Evolutionary conservation across 306 rosid genomes (phyloP).

Genomic region (Casuarina cunninghamiana): DNA sequence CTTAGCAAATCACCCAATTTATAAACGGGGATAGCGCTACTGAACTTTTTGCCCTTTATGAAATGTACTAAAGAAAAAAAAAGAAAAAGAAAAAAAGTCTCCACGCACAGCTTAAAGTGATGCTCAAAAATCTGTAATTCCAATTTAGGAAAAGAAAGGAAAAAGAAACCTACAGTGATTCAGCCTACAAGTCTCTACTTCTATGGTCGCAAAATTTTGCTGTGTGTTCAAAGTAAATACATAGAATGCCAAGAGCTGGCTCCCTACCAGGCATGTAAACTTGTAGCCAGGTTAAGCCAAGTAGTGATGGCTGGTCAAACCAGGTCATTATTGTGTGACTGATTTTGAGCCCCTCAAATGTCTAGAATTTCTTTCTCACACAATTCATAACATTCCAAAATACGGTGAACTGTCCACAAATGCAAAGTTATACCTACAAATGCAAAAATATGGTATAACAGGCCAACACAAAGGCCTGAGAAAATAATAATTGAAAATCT

Average conservation of each 20-base stretch:
- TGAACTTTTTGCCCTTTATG: neutral
- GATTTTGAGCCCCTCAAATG: neutral
- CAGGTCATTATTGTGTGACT: no score
- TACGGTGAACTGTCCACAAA: neutral
- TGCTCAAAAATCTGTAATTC: neutral
- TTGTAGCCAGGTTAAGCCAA: no score
- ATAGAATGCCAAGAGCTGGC: no score
- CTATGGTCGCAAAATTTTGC: neutral
- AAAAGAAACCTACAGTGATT: neutral
- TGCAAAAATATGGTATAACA: neutral
- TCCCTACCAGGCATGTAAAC: no score
- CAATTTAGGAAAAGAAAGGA: neutral
- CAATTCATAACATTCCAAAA: neutral
- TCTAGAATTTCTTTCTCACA: conserved; percentile 4
- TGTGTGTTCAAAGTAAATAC: no score
- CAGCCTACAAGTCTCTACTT: neutral
- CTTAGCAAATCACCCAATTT: no score
- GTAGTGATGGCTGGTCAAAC: no score
- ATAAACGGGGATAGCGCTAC: no score
- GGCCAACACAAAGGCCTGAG: neutral
- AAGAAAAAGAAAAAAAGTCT: neutral
- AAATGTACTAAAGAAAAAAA: neutral
- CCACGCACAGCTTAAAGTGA: neutral
- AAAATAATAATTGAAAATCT: neutral
- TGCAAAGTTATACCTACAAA: neutral